phyloP scores from a whole-genome alignment of 192 early-diverging fungal species.

The Lobosporangium transversale region DNA sequence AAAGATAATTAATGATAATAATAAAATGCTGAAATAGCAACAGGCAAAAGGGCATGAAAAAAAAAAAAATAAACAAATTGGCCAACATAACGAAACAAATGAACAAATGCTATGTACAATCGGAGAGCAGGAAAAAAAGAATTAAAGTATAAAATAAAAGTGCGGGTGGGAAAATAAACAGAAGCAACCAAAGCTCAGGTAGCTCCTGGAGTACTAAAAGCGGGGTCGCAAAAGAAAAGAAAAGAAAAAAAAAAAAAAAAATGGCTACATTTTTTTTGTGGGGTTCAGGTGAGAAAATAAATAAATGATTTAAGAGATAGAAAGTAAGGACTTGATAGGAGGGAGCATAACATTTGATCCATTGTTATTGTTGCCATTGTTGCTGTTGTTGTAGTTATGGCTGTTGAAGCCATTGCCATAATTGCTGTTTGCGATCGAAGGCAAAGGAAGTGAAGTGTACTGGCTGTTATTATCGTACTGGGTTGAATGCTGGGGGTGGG shows the following conservation, averaged over 20 bases:
- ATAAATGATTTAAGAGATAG: slow-evolving; percentile 18
- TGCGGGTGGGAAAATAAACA: neutral
- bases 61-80: neutral
- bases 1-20: no score
- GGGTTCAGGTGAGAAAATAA: slow-evolving; percentile 24
- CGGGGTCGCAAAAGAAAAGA: slow-evolving; percentile 5
- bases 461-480: slow-evolving; percentile 13
- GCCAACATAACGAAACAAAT: neutral
- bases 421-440: slow-evolving; percentile 24
- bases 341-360: slow-evolving; percentile 52
- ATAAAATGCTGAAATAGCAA: no score
- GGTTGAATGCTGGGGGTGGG: slow-evolving; percentile 16
- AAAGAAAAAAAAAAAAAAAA: neutral
- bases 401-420: no score
- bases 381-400: slow-evolving; percentile 9
- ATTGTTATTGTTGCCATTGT: slow-evolving; percentile 10
- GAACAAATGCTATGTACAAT: neutral
- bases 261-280: slow-evolving; percentile 23
- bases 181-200: neutral
- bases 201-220: slow-evolving; percentile 5
- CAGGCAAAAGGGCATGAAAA: no score
- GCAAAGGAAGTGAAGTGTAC: slow-evolving; percentile 39
- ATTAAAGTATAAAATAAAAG: neutral
- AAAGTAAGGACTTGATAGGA: slow-evolving; percentile 43
- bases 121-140: neutral